phyloP scores from a whole-genome alignment of 345 rosid species.

The Euphorbia lathyris region DNA sequence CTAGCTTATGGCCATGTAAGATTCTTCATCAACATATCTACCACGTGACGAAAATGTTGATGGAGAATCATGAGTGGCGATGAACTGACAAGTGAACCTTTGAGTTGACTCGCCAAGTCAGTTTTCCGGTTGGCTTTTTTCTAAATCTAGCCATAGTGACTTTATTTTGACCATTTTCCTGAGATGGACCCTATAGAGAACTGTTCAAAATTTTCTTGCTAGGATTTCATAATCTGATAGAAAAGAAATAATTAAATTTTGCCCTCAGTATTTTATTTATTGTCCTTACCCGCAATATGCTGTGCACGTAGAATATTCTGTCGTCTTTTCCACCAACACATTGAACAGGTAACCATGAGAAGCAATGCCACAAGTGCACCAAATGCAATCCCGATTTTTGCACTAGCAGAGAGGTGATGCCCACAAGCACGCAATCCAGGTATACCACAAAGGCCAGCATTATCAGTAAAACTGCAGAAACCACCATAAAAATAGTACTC shows the following conservation, averaged over 20 bases:
- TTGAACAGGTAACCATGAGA: conserved; percentile 50
- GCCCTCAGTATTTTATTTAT: background rate
- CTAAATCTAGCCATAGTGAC: no score
- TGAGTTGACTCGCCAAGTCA: no score
- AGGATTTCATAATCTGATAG: background rate
- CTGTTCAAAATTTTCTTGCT: no score
- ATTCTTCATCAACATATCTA: no score
- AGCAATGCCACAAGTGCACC: conserved; percentile 53
- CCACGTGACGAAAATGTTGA: no score
- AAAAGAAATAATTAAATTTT: conserved; percentile 3
- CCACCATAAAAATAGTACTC: conserved; percentile 11
- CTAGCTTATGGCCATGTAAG: no score
- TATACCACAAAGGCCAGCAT: conserved; percentile 91
- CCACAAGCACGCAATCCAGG: conserved; percentile 90
- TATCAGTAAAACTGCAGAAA: conserved; percentile 84
- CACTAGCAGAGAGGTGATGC: conserved; percentile 70
- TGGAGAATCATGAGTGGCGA: no score
- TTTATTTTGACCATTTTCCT: background rate
- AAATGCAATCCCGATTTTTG: conserved; percentile 74
- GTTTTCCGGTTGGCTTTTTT: no score
- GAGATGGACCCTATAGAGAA: background rate
- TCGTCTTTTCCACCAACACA: conserved; percentile 85
- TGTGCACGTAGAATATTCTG: conserved; percentile 88
- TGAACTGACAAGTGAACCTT: no score
- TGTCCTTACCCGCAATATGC: conserved; percentile 66